Evolutionary conservation across 2,329 filamentous ascomycete genomes (phyloP).

Genomic region (Endocalyx cinctus): DNA sequence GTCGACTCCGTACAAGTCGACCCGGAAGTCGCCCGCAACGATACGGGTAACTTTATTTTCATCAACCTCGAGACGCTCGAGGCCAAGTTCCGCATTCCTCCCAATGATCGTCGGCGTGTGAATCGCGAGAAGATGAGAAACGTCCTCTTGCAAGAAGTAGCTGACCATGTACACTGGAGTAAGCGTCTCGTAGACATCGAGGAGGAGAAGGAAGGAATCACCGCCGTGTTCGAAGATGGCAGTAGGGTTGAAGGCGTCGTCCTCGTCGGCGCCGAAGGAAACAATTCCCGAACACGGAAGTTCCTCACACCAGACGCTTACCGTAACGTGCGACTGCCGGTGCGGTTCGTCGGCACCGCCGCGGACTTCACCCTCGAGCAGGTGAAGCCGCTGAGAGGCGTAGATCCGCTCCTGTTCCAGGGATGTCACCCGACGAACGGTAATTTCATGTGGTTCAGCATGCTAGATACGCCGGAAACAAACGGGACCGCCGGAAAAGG

Average conservation of each 20-base stretch:
- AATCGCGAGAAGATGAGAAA: conserved; percentile 4
- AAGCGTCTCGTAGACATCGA: conserved; percentile 3
- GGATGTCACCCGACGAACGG: conserved; percentile 5
- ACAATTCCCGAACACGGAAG: conserved; percentile 1
- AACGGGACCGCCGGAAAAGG: conserved; percentile 5
- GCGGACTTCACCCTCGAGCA: background rate
- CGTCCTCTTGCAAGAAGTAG: conserved; percentile 1
- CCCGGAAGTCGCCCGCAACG: conserved; percentile 5
- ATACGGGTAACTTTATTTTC: conserved; percentile 8
- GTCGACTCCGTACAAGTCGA: conserved; percentile 6
- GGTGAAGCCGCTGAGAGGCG: conserved; percentile 2
- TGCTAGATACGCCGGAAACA: conserved; percentile 6
- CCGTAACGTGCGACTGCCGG: background rate
- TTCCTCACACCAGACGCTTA: conserved; percentile 1
- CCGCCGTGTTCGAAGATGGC: conserved; percentile 5
- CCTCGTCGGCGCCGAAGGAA: conserved; percentile 9
- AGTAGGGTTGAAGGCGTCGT: conserved; percentile 3
- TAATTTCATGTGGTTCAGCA: conserved; percentile 4
- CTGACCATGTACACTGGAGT: conserved; percentile 6
- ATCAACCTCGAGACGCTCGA: conserved; percentile 5
- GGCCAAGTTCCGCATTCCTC: conserved; percentile 4
- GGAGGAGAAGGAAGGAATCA: conserved; percentile 1
- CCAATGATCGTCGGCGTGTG: conserved; percentile 4
- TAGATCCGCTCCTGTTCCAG: conserved; percentile 8
- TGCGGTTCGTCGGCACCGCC: conserved; percentile 5